Evolutionary conservation across 73 alveolate species (phyloP).

Genomic region (Symbiodinium pilosum): DNA sequence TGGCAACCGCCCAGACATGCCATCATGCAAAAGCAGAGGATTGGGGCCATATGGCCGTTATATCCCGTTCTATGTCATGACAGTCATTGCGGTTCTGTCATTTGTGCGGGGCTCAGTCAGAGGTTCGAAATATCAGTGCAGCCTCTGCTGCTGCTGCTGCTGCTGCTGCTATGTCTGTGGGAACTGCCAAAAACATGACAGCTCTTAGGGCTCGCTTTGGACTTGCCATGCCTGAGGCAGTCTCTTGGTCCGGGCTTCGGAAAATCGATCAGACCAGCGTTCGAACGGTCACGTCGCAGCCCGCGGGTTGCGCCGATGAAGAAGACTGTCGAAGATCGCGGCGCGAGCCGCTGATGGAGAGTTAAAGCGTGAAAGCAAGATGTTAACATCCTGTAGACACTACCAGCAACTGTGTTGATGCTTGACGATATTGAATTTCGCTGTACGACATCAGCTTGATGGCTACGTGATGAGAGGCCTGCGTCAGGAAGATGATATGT

Average conservation of each 20-base stretch:
- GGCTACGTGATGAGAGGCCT: background rate
- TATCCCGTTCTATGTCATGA: conserved; percentile 40
- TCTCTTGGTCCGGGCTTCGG: conserved; percentile 37
- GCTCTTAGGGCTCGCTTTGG: no score
- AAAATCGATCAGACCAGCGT: conserved; percentile 16
- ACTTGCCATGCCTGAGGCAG: conserved; percentile 13
- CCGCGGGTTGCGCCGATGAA: background rate
- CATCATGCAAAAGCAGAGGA: no score
- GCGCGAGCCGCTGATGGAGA: conserved; percentile 85
- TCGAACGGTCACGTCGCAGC: background rate
- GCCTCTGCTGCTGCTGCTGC: background rate
- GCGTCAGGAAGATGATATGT: background rate
- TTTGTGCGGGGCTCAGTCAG: background rate
- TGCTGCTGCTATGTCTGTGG: background rate
- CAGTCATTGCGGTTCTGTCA: background rate
- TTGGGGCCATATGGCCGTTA: conserved; percentile 71
- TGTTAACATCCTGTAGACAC: background rate
- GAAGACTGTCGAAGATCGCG: conserved; percentile 46
- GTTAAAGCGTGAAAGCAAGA: background rate
- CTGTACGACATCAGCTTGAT: background rate
- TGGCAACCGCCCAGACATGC: background rate
- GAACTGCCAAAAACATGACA: no score
- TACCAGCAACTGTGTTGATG: background rate
- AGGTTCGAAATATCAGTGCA: background rate
- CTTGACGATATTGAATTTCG: background rate